Conservation (phyloP, 306 rosid genomes). For the Delonix regia region DNA sequence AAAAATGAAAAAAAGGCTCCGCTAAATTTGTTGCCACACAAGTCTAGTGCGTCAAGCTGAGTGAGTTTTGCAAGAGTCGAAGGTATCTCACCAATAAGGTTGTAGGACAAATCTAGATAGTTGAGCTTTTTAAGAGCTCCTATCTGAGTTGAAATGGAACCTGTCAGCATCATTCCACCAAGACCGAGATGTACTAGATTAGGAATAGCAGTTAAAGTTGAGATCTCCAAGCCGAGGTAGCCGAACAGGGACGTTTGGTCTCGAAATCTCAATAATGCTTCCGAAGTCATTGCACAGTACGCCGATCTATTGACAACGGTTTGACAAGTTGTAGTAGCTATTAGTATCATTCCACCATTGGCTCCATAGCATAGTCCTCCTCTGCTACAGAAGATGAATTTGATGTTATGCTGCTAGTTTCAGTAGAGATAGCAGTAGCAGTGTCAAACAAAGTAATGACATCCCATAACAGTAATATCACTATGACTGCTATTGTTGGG, state of each 20-base stretch:
- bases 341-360: not conserved
- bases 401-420: too few species aligned
- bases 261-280: not conserved
- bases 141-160: not conserved
- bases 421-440: not conserved
- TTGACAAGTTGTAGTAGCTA: not conserved
- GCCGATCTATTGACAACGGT: not conserved
- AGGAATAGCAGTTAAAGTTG: not conserved
- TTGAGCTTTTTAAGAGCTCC: not conserved
- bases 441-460: not conserved
- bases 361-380: not conserved
- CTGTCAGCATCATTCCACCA: rapidly evolving
- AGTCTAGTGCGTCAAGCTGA: not conserved
- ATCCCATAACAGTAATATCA: not conserved
- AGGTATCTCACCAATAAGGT: not conserved
- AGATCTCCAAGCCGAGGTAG: not conserved
- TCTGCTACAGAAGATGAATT: not conserved
- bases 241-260: rapidly evolving
- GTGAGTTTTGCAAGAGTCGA: not conserved
- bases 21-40: not conserved
- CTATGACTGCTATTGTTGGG: too few species aligned
- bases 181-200: not conserved
- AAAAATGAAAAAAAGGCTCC: not conserved
- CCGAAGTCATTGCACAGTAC: not conserved
- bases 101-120: not conserved